Evolutionary conservation across 192 early-diverging fungal species (phyloP).

Genomic region (Ambispora gerdemannii): DNA sequence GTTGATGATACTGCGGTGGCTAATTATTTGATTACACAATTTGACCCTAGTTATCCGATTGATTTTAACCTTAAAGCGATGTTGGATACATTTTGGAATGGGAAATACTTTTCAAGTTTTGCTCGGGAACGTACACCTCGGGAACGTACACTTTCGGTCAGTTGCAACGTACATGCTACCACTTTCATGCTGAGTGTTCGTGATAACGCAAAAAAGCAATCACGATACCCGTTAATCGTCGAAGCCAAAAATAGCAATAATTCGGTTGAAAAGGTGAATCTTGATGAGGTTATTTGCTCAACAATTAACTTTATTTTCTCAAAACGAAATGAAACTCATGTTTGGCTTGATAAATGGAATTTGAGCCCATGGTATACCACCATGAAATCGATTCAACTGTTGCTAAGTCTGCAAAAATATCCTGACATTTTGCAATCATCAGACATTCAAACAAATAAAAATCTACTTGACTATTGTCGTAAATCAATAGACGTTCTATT

Average conservation of each 20-base stretch:
- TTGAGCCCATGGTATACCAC: conserved; percentile 2
- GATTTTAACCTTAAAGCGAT: not conserved
- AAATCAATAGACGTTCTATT: conserved; percentile 8
- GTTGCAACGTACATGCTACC: conserved; percentile 8
- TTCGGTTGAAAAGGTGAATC: not conserved
- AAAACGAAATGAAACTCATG: not conserved
- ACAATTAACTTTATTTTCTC: not conserved
- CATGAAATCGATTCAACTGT: not conserved
- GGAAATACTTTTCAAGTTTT: conserved; percentile 6
- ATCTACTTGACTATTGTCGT: not conserved
- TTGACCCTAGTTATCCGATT: not conserved
- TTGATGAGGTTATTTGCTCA: not conserved
- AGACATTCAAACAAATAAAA: not conserved
- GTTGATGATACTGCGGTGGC: not conserved
- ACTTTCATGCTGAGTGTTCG: not conserved
- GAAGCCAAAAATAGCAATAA: too few relatives aligned
- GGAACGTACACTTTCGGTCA: conserved; percentile 11
- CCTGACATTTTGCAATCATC: not conserved
- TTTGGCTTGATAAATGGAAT: conserved; percentile 26
- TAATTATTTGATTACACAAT: not conserved
- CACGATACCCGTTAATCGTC: not conserved
- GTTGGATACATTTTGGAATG: conserved; percentile 7
- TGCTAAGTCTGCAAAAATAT: not conserved
- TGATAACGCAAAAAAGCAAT: not conserved
- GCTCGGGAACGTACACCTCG: conserved; percentile 4